Evolutionary conservation across 1,284 basidiomycete species (phyloP).

Genomic region (Austroboletus niveus): DNA sequence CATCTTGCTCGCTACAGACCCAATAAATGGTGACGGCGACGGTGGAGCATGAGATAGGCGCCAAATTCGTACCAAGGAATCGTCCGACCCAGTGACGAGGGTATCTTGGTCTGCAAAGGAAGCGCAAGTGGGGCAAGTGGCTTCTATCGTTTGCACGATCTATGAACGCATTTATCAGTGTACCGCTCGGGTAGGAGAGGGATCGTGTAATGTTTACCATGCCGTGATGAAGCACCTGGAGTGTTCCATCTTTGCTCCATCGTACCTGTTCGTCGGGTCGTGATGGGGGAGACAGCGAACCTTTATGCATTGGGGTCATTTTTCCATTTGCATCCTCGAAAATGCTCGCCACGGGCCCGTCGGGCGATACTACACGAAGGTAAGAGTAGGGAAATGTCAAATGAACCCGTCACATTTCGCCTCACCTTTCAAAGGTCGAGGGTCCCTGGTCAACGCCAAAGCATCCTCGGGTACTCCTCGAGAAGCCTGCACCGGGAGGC

Average conservation of each 20-base stretch:
- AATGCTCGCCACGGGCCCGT: conserved; percentile 24
- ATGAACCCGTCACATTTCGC: conserved; percentile 3
- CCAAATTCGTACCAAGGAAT: conserved; percentile 82
- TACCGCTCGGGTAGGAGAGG: background rate
- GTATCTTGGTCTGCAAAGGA: conserved; percentile 70
- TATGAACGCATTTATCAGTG: conserved; percentile 29
- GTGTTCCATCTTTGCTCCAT: conserved; percentile 55
- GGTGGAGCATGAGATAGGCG: conserved; percentile 43
- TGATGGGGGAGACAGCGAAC: conserved; percentile 58
- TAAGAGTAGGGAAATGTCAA: conserved; percentile 2
- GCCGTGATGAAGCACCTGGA: conserved; percentile 62
- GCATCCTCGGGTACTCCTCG: conserved; percentile 83
- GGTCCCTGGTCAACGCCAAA: conserved; percentile 58
- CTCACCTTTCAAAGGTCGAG: conserved; percentile 58
- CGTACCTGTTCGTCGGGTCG: conserved; percentile 67
- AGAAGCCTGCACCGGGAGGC: conserved; percentile 65
- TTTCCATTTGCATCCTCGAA: conserved; percentile 35
- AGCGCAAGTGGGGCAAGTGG: conserved; percentile 33
- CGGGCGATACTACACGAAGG: conserved; percentile 16
- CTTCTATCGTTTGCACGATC: conserved; percentile 76
- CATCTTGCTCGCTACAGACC: conserved; percentile 17
- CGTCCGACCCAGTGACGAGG: conserved; percentile 74
- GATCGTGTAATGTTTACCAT: conserved; percentile 41
- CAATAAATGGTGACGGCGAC: conserved; percentile 23
- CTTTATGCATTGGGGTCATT: conserved; percentile 64